phyloP scores from a whole-genome alignment of 345 rosid genomes.

The Acer campestre region DNA sequence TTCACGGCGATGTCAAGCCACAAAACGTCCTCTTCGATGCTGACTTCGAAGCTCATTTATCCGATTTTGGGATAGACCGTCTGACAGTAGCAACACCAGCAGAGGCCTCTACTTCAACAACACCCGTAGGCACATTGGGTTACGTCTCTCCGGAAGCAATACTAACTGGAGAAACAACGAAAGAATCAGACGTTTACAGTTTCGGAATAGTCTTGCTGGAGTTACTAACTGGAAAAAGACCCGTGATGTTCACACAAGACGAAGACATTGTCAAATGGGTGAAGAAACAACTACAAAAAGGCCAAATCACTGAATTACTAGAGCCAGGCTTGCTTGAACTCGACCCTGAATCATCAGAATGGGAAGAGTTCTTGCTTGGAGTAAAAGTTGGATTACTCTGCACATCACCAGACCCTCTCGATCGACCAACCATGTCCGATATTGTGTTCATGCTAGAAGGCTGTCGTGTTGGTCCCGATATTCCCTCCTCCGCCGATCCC shows the following conservation, averaged over 20 bases:
- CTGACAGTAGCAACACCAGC: conserved; percentile 51
- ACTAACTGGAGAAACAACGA: conserved; percentile 59
- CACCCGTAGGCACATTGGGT: conserved; percentile 71
- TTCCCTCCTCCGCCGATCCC: conserved; percentile 83
- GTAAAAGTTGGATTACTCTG: conserved; percentile 93
- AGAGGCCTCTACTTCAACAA: conserved; percentile 61
- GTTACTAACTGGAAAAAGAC: conserved; percentile 81
- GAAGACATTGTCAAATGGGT: conserved; percentile 99
- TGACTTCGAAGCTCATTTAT: conserved; percentile 93
- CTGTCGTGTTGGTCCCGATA: conserved; percentile 87
- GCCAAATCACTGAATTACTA: conserved; percentile 77
- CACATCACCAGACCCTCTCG: conserved; percentile 84
- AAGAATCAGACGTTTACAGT: conserved; percentile 87
- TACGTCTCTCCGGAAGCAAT: conserved; percentile 80
- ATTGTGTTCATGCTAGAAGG: conserved; percentile 99
- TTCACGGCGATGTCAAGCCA: conserved; percentile 93
- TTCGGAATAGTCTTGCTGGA: conserved; percentile 93
- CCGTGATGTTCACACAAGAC: conserved; percentile 91
- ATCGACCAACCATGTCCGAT: conserved; percentile 85
- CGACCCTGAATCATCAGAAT: conserved; percentile 95
- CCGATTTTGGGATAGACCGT: conserved; percentile 80
- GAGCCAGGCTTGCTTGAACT: conserved; percentile 94
- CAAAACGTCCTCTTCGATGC: conserved; percentile 93
- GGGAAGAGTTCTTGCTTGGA: conserved; percentile 97
- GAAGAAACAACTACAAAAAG: conserved; percentile 85